These are phyloP conservation scores for Botrytis aclada DNA, from an alignment of 2,329 filamentous ascomycete genomes.

Conservation along the genomic window DNA sequence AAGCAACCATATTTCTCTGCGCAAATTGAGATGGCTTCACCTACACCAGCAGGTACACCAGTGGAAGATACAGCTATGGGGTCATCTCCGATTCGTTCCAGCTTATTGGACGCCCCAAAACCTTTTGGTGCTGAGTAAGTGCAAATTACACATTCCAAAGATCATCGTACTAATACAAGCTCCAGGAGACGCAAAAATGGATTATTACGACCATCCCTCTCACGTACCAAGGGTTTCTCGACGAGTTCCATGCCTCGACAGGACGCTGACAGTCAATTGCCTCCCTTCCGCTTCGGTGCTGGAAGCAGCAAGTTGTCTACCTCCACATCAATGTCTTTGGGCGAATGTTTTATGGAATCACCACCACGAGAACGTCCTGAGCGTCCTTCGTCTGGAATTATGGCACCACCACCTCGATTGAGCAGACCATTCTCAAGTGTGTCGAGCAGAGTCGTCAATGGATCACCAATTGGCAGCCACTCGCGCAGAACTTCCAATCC, in stretches of 20 bases:
- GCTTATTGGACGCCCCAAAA: constrained; percentile 49
- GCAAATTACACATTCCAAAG: constrained; percentile 27
- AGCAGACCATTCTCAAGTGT: constrained; percentile 64
- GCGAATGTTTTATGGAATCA: constrained; percentile 76
- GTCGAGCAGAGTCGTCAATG: constrained; percentile 55
- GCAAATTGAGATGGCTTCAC: constrained; percentile 67
- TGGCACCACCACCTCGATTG: constrained; percentile 55
- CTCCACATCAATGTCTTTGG: constrained; percentile 63
- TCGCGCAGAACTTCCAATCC: constrained; percentile 70
- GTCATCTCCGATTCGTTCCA: constrained; percentile 52
- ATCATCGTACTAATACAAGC: constrained; percentile 24
- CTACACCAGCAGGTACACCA: constrained; percentile 56
- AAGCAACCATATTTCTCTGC: constrained; percentile 64
- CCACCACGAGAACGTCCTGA: constrained; percentile 68
- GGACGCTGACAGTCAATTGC: constrained; percentile 61
- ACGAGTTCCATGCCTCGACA: constrained; percentile 62
- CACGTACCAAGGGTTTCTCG: constrained; percentile 71
- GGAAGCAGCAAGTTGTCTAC: constrained; percentile 48
- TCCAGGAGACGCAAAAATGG: constrained; percentile 63
- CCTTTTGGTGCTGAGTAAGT: constrained; percentile 53
- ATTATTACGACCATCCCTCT: constrained; percentile 70
- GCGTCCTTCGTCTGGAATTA: constrained; percentile 51
- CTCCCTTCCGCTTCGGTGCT: constrained; percentile 71
- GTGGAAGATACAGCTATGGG: constrained; percentile 51
- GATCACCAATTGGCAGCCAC: constrained; percentile 70